Evolutionary conservation across 768 basidiomycete genomes (phyloP), one percentile per base, ranked within the genome.

Genomic region (Leccinellum rugosiceps): DNA sequence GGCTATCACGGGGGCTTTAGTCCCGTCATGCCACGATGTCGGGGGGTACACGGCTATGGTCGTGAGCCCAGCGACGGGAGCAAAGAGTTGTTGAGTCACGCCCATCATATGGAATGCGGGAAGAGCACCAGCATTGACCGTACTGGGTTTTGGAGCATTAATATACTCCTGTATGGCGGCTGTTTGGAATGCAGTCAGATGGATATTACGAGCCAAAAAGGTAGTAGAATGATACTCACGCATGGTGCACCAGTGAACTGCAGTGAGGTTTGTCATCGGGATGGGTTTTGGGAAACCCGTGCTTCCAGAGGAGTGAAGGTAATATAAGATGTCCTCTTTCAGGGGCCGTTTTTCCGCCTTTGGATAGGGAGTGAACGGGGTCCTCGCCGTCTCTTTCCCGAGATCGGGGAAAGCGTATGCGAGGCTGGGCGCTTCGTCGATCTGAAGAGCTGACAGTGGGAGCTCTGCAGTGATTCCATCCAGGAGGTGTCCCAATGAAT

Each of bases 291-390:
- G 79, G 47, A 77, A 71, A 3, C 79, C 78, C 0, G 80, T 79
- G 50, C 78, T 80, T 15, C 80, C 80, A 3, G 81, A 82, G 0
- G 81, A 82, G 57, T 82, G 79, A 0, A 79, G 63, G 50, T 77
- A 81, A 8, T 75, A 34, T 43, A 70, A 48, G 65, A 48, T 66
- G 56, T 28, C 73, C 47, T 51, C 62, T 21, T 49, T 59, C 58
- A 17, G 15, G 0, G 65, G 52, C 3, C 53, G 56, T 19, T 3
- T 9, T 1, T 45, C 46, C 9, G 49, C 45, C 43, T 60, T 53
- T 4, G 61, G 61, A 30, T 62, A 68, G 4, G 58, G 41, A 1
- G 60, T 44, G 31, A 64, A 61, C 1, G 55, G 49, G 1, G 32
- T 35, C 13, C 21, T 46, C 3, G n/a, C 35, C 2, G 13, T 28